These are phyloP conservation scores for Meira nashicola DNA, from an alignment of 1,284 basidiomycete genomes.

Conservation along the genomic window DNA sequence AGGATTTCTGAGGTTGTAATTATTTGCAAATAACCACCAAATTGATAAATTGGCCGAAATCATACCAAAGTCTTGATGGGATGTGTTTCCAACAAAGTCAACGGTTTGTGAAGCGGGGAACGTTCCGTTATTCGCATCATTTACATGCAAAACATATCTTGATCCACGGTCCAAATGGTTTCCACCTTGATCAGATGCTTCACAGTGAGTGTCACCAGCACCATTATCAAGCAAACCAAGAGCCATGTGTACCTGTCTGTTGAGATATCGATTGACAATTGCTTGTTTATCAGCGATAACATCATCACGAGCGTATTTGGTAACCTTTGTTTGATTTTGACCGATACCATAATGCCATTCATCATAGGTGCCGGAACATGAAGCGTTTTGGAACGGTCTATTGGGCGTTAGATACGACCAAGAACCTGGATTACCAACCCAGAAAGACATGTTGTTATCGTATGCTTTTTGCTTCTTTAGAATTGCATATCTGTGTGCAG, in stretches of 20 bases:
- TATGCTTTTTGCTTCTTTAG: slow-evolving; percentile 40
- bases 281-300: slow-evolving; percentile 27
- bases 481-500: slow-evolving; percentile 36
- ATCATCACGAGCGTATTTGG: slow-evolving; percentile 31
- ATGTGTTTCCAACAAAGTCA: slow-evolving; percentile 37
- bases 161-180: slow-evolving; percentile 45
- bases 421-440: slow-evolving; percentile 47
- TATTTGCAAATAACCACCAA: slow-evolving; percentile 31
- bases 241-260: slow-evolving; percentile 34
- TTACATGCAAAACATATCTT: slow-evolving; percentile 32
- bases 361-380: slow-evolving; percentile 15
- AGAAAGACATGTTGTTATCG: slow-evolving; percentile 39
- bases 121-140: slow-evolving; percentile 9
- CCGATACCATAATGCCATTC: slow-evolving; percentile 42
- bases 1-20: slow-evolving; percentile 29
- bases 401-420: slow-evolving; percentile 36
- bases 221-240: slow-evolving; percentile 43
- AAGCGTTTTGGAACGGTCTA: slow-evolving; percentile 23
- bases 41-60: slow-evolving; percentile 36
- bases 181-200: slow-evolving; percentile 39
- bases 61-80: slow-evolving; percentile 50
- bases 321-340: slow-evolving; percentile 22
- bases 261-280: slow-evolving; percentile 30
- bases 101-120: slow-evolving; percentile 36
- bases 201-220: slow-evolving; percentile 43